Evolutionary conservation across 2,329 filamentous ascomycete genomes (phyloP).

Genomic region (Sporothrix variecibatus): DNA sequence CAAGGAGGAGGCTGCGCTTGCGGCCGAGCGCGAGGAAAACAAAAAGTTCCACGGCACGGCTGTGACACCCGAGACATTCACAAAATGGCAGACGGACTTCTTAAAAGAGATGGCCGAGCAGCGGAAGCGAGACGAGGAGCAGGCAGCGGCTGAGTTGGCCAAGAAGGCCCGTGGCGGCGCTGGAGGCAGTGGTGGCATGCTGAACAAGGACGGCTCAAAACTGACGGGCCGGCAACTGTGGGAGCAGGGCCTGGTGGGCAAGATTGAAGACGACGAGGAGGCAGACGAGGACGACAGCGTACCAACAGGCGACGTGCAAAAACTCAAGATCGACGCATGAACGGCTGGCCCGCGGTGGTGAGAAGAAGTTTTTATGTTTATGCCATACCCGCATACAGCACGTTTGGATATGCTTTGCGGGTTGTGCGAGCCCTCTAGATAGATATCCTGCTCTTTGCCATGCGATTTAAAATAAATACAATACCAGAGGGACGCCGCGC

Average conservation of each 20-base stretch:
- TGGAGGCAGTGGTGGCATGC: constrained; percentile 44
- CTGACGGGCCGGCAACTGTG: constrained; percentile 76
- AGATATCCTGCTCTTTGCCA: not conserved
- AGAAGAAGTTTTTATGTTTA: not conserved
- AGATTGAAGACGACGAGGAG: constrained; percentile 66
- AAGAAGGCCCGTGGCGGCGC: constrained; percentile 44
- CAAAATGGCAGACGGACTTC: constrained; percentile 80
- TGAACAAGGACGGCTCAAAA: constrained; percentile 72
- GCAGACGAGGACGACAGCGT: constrained; percentile 69
- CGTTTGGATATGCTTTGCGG: not conserved
- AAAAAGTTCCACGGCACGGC: constrained; percentile 90
- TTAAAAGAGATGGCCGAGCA: constrained; percentile 77
- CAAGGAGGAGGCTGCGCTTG: constrained; percentile 56
- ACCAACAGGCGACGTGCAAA: constrained; percentile 63
- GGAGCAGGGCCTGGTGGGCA: constrained; percentile 71
- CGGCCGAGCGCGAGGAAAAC: constrained; percentile 86
- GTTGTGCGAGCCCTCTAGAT: not conserved
- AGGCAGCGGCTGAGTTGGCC: constrained; percentile 79
- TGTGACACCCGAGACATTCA: constrained; percentile 84
- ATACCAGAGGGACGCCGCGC: not conserved
- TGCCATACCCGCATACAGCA: not conserved
- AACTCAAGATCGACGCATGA: constrained; percentile 65
- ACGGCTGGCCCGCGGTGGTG: not conserved
- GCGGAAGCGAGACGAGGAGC: constrained; percentile 68
- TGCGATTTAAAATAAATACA: too few species aligned